These are phyloP conservation scores for Penicillium brasilianum DNA, from an alignment of 2,329 filamentous ascomycete species.

Conservation along the genomic window DNA sequence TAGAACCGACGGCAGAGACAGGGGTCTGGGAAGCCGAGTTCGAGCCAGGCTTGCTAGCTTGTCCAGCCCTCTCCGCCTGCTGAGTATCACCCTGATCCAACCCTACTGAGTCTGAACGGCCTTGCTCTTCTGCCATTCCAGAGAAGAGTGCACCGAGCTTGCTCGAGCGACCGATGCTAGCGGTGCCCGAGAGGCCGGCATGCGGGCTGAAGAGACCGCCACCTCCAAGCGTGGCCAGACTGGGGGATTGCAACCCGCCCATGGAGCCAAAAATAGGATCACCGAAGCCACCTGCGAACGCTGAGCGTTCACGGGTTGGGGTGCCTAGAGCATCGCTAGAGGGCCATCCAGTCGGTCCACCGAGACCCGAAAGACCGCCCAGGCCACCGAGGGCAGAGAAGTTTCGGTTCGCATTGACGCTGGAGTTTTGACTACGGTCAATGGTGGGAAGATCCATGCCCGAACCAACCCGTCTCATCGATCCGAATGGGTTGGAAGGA, in stretches of 20 bases:
- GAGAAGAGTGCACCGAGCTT: conserved; percentile 90
- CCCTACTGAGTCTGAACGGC: conserved; percentile 65
- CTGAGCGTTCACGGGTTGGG: conserved; percentile 64
- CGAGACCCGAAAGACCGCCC: conserved; percentile 60
- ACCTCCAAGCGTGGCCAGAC: conserved; percentile 45
- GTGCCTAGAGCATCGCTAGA: conserved; percentile 75
- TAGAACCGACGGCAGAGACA: conserved; percentile 42
- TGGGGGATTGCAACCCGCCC: conserved; percentile 69
- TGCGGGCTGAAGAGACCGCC: conserved; percentile 68
- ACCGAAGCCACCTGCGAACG: conserved; percentile 58
- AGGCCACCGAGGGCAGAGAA: conserved; percentile 65
- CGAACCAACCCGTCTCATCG: conserved; percentile 59
- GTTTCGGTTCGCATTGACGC: conserved; percentile 73
- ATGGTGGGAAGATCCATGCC: conserved; percentile 66
- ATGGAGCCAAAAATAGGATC: conserved; percentile 74
- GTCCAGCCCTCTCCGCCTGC: conserved; percentile 37
- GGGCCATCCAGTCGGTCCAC: conserved; percentile 54
- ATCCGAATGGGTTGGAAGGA: conserved; percentile 59
- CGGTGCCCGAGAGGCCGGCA: conserved; percentile 59
- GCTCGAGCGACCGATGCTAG: conserved; percentile 74
- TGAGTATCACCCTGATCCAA: conserved; percentile 55
- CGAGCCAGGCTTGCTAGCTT: conserved; percentile 35
- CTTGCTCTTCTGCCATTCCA: conserved; percentile 68
- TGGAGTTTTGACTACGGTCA: conserved; percentile 92
- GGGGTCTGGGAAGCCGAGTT: conserved; percentile 44